Evolutionary conservation across 139 green algal species (phyloP).

Genomic region (Yamagishiella unicocca): DNA sequence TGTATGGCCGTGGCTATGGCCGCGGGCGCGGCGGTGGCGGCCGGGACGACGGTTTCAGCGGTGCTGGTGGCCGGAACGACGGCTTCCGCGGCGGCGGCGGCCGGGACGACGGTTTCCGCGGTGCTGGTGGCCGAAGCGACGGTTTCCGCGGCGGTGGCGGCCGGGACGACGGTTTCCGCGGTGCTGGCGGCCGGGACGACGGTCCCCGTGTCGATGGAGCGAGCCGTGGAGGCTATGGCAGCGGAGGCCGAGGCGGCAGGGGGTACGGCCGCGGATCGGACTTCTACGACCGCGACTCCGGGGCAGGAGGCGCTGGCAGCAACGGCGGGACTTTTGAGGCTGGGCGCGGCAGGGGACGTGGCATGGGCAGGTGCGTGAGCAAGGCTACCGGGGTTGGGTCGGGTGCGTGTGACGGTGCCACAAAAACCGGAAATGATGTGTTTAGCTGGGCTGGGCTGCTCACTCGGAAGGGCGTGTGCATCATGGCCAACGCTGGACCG

Average conservation of each 20-base stretch:
- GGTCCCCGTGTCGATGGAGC: neutral
- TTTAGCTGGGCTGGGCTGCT: no score
- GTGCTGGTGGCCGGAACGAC: no score
- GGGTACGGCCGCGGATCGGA: conserved; percentile 5
- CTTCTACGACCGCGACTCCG: neutral
- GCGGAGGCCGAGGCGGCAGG: neutral
- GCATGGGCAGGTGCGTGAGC: neutral
- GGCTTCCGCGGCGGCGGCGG: no score
- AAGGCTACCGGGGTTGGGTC: no score
- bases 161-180: neutral
- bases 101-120: no score
- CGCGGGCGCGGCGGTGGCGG: neutral
- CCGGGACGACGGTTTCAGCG: no score
- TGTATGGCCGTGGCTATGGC: neutral
- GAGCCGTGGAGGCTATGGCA: neutral
- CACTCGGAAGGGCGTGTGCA: no score
- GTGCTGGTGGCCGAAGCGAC: no score
- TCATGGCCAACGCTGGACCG: no score
- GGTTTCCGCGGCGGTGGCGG: no score
- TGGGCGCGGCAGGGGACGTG: neutral
- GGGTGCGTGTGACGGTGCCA: no score
- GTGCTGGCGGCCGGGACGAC: neutral
- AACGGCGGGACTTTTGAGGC: neutral
- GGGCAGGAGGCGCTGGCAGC: neutral
- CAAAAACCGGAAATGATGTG: no score